Base-by-base conservation (phyloP, 2,329 filamentous ascomycete species). In the Setomelanomma holmii region DNA sequence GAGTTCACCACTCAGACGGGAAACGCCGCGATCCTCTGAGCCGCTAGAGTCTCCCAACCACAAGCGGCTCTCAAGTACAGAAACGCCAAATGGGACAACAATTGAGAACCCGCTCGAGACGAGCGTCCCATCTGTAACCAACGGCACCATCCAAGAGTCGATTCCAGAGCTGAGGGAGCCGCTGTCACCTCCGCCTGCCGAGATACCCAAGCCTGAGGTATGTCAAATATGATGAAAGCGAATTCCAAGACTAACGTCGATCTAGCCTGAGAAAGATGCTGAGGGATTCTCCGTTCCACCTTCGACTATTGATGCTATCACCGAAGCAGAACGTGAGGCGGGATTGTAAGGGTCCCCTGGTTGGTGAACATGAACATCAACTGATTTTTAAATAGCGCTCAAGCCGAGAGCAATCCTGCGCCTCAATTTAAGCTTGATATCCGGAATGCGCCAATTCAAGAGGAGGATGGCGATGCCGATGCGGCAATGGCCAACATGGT, bases 211-310 rank as follows among this genome's bases (percentile, higher is more conserved):
- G 24, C 48, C 65, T 43, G 73, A 75, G 52, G 71, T 71, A 60
- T 34, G 51, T 34, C 27, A 20, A 40, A 21, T 7, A 43, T 11
- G 35, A 21, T 17, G 8, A 4, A 19, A 4, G 12, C 14, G 12
- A 20, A 7, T 27, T 27, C 14, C 12, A 38, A 23, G 17, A 40
- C 52, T 56, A 17, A 60, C 36, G 40, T 24, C 23, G 20, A 10
- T 20, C 22, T 69, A 81, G 49, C 75, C 77, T 17, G 63, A 69
- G 19, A 90, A 86, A 68, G 91, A 95, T 68, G 78, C 85, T 0
- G 90, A 96, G 59, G 91, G 90, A 5, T 95, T 87, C 68, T 88
- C 83, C 4, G 83, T 93, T n/a, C 89, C 88, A 0, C 81, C 85
- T 0, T 78, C 84, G 80, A 88, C 70, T 80, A 67, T 74, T 17